phyloP scores from a whole-genome alignment of 2,329 filamentous ascomycete species.

The Trichocomaceae sp. region DNA sequence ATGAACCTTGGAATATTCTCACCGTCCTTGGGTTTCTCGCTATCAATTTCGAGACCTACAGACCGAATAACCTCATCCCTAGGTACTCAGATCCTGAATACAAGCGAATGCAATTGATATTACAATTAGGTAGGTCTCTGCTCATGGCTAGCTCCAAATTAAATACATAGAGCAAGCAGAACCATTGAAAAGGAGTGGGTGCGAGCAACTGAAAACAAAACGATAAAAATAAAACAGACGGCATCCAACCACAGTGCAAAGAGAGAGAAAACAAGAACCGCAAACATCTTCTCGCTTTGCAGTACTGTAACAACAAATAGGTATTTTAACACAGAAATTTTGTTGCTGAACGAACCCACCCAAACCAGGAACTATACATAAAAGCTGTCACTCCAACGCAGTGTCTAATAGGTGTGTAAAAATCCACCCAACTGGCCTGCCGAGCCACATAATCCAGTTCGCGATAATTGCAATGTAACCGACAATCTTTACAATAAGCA shows the following conservation, averaged over 20 bases:
- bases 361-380: no score
- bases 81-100: no score
- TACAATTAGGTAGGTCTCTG: no score
- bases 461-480: slow-evolving; percentile 29
- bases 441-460: slow-evolving; percentile 33
- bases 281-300: not conserved
- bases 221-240: not conserved
- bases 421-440: slow-evolving; percentile 28
- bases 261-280: not conserved
- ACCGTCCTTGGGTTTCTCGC: not conserved
- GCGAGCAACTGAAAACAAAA: not conserved
- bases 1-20: no score
- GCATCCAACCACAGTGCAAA: not conserved
- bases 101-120: no score
- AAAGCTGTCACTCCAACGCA: not conserved
- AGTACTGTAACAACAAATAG: no score
- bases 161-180: not conserved
- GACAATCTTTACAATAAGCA: slow-evolving; percentile 26
- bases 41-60: not conserved
- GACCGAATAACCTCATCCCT: no score
- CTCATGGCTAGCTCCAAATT: not conserved
- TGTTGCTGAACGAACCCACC: no score
- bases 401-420: slow-evolving; percentile 16
- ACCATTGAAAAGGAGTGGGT: not conserved
- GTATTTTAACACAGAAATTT: no score